phyloP scores from a whole-genome alignment of 225 moss, liverwort and hornwort species.

The Marchantia polymorpha region DNA sequence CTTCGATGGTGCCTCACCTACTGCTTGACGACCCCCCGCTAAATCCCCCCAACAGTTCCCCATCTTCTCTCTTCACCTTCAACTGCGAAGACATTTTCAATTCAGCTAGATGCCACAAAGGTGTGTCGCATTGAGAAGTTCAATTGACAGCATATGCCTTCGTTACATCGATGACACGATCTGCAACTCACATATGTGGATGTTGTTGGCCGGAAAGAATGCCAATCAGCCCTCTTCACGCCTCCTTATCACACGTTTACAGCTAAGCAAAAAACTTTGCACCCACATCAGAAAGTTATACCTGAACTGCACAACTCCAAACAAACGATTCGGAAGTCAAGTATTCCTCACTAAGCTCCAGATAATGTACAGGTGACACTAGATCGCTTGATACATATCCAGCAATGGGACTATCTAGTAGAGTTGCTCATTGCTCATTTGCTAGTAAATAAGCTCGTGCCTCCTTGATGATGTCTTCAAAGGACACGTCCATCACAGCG shows the following conservation, averaged over 20 bases:
- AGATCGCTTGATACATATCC: background rate
- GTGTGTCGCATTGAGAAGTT: no score
- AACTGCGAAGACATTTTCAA: slow-evolving; percentile 8
- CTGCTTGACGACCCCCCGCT: slow-evolving; percentile 51
- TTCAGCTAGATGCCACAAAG: background rate
- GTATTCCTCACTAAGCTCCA: background rate
- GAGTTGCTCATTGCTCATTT: background rate
- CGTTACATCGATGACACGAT: no score
- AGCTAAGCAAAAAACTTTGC: slow-evolving; percentile 3
- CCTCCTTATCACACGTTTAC: slow-evolving; percentile 1
- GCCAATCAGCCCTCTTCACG: slow-evolving; percentile 16
- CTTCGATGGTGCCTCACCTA: slow-evolving; percentile 44
- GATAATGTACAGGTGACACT: background rate
- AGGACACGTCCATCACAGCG: background rate
- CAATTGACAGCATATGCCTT: background rate
- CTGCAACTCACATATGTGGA: background rate
- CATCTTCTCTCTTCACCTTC: slow-evolving; percentile 27
- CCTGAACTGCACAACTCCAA: slow-evolving; percentile 6
- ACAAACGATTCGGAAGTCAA: background rate
- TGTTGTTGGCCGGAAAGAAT: background rate
- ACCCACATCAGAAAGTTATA: slow-evolving; percentile 25
- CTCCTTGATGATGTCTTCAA: background rate
- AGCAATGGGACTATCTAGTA: background rate
- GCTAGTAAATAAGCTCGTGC: background rate
- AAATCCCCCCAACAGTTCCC: slow-evolving; percentile 49